Evolutionary conservation across 2,329 filamentous ascomycete genomes (phyloP).

Genomic region (Exserohilum turcica): DNA sequence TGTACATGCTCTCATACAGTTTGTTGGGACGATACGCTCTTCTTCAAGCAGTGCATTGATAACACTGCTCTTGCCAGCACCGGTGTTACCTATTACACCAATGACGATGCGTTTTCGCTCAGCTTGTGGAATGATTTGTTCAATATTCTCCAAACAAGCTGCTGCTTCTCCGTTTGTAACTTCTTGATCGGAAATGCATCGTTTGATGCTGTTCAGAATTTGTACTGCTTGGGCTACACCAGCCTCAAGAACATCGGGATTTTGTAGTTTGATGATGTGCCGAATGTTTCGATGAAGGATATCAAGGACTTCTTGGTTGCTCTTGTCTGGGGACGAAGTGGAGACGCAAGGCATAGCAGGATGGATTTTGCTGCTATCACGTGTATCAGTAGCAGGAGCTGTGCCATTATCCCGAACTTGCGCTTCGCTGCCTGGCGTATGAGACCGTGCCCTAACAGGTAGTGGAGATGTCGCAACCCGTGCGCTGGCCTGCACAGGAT

Average conservation of each 20-base stretch:
- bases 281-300: conserved; percentile 32
- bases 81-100: conserved; percentile 66
- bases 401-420: not conserved
- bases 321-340: conserved; percentile 5
- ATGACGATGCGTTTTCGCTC: conserved; percentile 55
- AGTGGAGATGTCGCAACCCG: not conserved
- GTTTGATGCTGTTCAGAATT: conserved; percentile 44
- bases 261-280: conserved; percentile 38
- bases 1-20: conserved; percentile 67
- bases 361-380: not conserved
- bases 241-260: conserved; percentile 47
- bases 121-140: conserved; percentile 49
- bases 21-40: conserved; percentile 61
- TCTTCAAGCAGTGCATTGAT: conserved; percentile 69
- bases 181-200: conserved; percentile 35
- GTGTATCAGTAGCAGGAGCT: not conserved
- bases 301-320: conserved; percentile 2
- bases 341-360: not conserved
- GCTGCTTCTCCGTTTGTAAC: conserved; percentile 37
- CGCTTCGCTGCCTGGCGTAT: not conserved
- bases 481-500: not conserved
- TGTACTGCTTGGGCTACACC: conserved; percentile 48
- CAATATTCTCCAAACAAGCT: conserved; percentile 52
- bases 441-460: not conserved
- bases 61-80: conserved; percentile 65